Base-by-base conservation (phyloP, 768 basidiomycete genomes). In the Lenzites betulinus region DNA sequence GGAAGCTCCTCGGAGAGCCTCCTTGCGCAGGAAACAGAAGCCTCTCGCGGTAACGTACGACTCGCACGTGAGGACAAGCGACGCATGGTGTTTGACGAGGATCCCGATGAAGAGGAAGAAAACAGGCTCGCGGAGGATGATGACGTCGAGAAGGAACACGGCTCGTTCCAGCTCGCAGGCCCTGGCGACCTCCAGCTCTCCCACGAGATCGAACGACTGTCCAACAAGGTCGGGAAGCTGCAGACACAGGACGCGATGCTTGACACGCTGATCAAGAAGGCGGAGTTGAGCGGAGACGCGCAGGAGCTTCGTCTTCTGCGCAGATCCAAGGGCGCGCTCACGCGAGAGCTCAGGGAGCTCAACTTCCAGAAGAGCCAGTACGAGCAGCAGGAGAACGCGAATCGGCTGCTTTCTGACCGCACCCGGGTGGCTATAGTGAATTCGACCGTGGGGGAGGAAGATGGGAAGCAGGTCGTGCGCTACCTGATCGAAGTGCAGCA, bases 401-500 rank as follows among this genome's bases (percentile, higher is more conserved):
- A 95, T 69, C 83, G 90, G 18, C 83, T 98, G 2, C 76, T 93
- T 23, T 89, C 94, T 1, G 87, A 90, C 23, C 82, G 92, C 30
- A 98, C 95, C 4, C 83, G 79, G 62, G 88, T 96, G n/a, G 80
- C 84, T 3, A 93, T 99, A 43, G 86, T 92, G 16, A 93, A 84
- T 60, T 93, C 92, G 6, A 85, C 92, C 0, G 81, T 87, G 1
- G 88, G 87, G 0, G 90, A 94, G 54, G 92, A 93, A 61, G 86
- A 85, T 43, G 93, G 94, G 7, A 95, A 92, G 71, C 87, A 90
- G 25, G 92, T 98, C 22, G 93, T 95, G 42, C 83, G 94, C 30
- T 98, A 98, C 69, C 83, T 96, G 35, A 81, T 98, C 46, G 93
- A 97, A 74, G 87, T 99, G 2, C 92, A 93, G 70, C 95, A 97